A percentile compares a stretch with the other conserved stretches of the same genome.
Evolutionary conservation across 805 yeast genomes (phyloP).

Genomic region (Ogataea neopini): DNA sequence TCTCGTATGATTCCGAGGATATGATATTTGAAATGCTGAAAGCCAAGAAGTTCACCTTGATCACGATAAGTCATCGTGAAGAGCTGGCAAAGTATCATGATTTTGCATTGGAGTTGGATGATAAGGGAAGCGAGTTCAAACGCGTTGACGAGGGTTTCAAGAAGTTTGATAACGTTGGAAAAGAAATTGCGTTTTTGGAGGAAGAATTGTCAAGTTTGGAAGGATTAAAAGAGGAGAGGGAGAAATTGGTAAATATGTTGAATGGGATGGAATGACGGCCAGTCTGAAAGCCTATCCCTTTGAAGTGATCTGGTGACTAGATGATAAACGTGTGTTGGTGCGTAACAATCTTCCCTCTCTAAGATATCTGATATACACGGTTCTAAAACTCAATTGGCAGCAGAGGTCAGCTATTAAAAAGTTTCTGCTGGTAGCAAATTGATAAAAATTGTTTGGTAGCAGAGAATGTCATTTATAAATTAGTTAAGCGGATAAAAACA

Average conservation of each 20-base stretch:
- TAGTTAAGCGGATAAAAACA: no score
- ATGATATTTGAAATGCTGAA: slow-evolving; percentile 75
- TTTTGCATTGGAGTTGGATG: slow-evolving; percentile 65
- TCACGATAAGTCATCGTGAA: slow-evolving; percentile 84
- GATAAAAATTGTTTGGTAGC: no score
- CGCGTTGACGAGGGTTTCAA: slow-evolving; percentile 32
- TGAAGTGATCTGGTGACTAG: no score
- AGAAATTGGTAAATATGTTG: slow-evolving; percentile 53
- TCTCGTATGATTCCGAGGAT: slow-evolving; percentile 87
- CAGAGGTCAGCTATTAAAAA: no score
- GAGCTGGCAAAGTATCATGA: slow-evolving; percentile 83
- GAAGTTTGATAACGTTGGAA: slow-evolving; percentile 63
- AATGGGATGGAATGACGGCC: slow-evolving; percentile 43
- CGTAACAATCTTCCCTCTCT: no score
- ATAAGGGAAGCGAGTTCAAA: slow-evolving; percentile 48
- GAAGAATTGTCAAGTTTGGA: slow-evolving; percentile 59
- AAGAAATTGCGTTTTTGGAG: slow-evolving; percentile 70
- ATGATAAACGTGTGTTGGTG: no score
- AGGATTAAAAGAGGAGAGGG: slow-evolving; percentile 58
- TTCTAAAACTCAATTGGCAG: no score
- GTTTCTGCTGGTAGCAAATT: no score
- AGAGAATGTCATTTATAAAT: no score
- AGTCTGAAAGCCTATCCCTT: no score
- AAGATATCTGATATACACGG: no score
- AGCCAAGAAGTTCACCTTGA: slow-evolving; percentile 67